Evolutionary conservation across 139 green algal species (phyloP).

Genomic region (Choricystis sp.): DNA sequence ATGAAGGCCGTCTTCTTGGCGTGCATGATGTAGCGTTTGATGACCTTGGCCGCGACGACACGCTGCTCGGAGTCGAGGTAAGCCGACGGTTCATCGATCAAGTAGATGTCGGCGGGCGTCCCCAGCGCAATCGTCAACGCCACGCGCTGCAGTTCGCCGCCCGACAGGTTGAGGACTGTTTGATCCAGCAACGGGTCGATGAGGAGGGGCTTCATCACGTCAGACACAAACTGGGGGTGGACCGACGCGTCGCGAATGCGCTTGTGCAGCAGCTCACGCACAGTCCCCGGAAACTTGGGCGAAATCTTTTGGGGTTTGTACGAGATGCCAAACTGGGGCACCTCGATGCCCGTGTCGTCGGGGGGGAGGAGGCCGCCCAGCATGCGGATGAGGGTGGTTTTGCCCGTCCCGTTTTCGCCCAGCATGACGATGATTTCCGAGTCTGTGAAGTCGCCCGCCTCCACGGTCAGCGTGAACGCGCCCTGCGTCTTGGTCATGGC

Average conservation of each 20-base stretch:
- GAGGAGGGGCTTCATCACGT: slow-evolving; percentile 80
- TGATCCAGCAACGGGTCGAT: slow-evolving; percentile 93
- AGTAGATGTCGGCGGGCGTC: slow-evolving; percentile 90
- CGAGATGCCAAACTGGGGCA: slow-evolving; percentile 76
- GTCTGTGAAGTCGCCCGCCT: slow-evolving; percentile 84
- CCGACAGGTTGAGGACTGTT: slow-evolving; percentile 85
- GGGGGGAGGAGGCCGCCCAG: slow-evolving; percentile 69
- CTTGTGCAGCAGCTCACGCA: slow-evolving; percentile 85
- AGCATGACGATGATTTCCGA: slow-evolving; percentile 95
- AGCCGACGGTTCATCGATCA: slow-evolving; percentile 95
- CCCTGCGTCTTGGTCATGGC: slow-evolving; percentile 78
- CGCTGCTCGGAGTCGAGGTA: slow-evolving; percentile 98
- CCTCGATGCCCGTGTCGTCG: slow-evolving; percentile 32
- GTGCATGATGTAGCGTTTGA: slow-evolving; percentile 99
- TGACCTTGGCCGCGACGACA: slow-evolving; percentile 94
- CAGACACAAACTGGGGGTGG: slow-evolving; percentile 78
- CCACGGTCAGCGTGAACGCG: slow-evolving; percentile 28
- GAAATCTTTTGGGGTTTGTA: slow-evolving; percentile 99
- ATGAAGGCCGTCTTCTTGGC: slow-evolving; percentile 98
- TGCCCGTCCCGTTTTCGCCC: slow-evolving; percentile 96
- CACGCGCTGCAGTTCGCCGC: slow-evolving; percentile 84
- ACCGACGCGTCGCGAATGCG: slow-evolving; percentile 83
- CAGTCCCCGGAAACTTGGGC: slow-evolving; percentile 86
- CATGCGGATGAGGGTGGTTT: slow-evolving; percentile 99
- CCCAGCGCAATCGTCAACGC: slow-evolving; percentile 87